Evolutionary conservation across 78 protist genomes (phyloP), one percentile per base, ranked within the genome.

Genomic region (Monosiga brevicollis): DNA sequence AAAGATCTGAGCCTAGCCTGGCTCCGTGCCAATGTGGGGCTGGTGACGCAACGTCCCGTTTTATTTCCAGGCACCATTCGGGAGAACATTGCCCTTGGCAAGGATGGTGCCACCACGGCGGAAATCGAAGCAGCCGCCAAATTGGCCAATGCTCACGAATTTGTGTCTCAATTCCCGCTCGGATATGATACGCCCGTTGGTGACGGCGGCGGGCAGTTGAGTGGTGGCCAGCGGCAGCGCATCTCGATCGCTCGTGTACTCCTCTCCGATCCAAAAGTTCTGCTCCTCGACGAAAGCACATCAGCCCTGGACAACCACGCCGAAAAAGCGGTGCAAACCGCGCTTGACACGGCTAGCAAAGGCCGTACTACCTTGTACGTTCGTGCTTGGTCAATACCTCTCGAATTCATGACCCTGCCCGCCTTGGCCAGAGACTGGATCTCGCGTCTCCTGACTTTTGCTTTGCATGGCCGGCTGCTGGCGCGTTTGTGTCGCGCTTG

Each of bases 221-320:
- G 91, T 39, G 99, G 98, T 26, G 94, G 96, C 42, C 96, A 91
- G 62, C 62, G 62, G 76, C 95, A 92, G 81, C 91, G 94, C 55
- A 85, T 96, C 6, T 92, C 95, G 79, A 94, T 96, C 32, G 98
- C 99, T 1, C 86, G 99, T 1, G 98, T 96, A 0, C 79, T 96
- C 39, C 84, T 96, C 37, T 36, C 84, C 42, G 85, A 95, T 71
- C 98, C 99, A 29, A 83, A 79, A 73, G 89, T 98, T 55, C 80
- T 98, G 36, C 79, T 98, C 22, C 91, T 98, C 24, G 99, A 98
- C 87, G 98, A 96, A 89, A 90, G 95, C 1, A 94, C 97, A 11
- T 73, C 90, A 6, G 94, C 95, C 2, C 91, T 96, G 42, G 97
- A 96, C 86, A 71, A 93, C 1, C 85, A 91, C 71, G 75, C 90